Base-by-base conservation (phyloP, 495 filamentous ascomycete genomes). In the Podospora didyma region DNA sequence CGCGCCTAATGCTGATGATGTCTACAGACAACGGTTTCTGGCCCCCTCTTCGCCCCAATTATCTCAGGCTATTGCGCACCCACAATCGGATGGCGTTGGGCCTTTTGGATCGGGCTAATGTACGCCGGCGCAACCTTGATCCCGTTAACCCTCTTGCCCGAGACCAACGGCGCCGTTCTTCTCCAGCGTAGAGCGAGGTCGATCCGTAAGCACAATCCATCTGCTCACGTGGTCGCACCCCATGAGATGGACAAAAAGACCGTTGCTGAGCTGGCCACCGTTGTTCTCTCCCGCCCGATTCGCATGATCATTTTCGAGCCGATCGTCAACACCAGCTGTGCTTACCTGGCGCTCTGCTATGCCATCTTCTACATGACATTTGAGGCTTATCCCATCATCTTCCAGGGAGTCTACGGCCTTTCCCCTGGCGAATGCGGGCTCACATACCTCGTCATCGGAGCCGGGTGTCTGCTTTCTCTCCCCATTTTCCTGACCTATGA, bases 361-460 rank as follows among this genome's bases (percentile, higher is more conserved):
- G 82, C 81, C 7, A 86, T 91, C 31, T 91, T 92, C 59, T 90
- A 89, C 67, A 82, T 90, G 62, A 87, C 79, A 57, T 88, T 90
- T 59, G 80, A 87, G 51, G 79, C 82, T 4, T 88, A 80, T 62
- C 85, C 85, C 0, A 75, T 88, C 14, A 86, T 88, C 51, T 88
- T 84, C 65, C 63, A 79, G 47, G 57, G 67, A 4, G 61, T 81
- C 3, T 82, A 82, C 56, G 64, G 64, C 11, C 61, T 81, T 3
- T 62, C 69, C 1, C 73, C 78, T 0, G 79, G 77, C 21, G 60
- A 70, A 5, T 71, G 74, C 16, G 78, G 77, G 0, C 60, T 82
- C 7, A 65, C 71, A 7, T 81, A 79, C 59, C 64, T 82, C 11
- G 69, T 75, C n/a, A 70, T 81, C 9, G 69, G 70, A n/a, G 62